Conservation (phyloP, 2,329 filamentous ascomycete genomes). For the Pseudogymnoascus sp. region DNA sequence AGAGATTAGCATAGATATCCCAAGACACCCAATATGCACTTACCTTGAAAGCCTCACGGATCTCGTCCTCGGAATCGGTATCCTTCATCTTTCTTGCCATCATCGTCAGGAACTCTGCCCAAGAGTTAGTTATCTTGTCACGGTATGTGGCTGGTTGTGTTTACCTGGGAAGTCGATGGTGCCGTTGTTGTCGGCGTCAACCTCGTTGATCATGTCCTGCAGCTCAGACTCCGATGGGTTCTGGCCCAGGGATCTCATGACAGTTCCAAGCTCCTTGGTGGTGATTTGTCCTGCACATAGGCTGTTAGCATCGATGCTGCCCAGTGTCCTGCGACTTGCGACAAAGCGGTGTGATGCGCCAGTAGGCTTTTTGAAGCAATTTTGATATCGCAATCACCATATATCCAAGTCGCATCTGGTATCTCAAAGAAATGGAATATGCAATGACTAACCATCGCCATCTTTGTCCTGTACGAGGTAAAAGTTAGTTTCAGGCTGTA, state of each 20-base stretch:
- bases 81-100: constrained; percentile 95
- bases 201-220: constrained; percentile 93
- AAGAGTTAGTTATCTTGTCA: constrained; percentile 19
- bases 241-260: constrained; percentile 85
- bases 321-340: background rate
- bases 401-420: background rate
- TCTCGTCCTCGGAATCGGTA: constrained; percentile 85
- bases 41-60: constrained; percentile 76
- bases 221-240: constrained; percentile 86
- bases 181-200: constrained; percentile 87
- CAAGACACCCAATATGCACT: background rate
- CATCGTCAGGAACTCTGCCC: constrained; percentile 79
- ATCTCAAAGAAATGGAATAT: background rate
- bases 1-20: constrained; percentile 12
- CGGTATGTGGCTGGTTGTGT: constrained; percentile 23
- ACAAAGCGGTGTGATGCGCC: constrained; percentile 11
- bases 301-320: background rate
- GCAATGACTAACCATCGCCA: constrained; percentile 70
- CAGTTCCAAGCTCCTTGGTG: constrained; percentile 82
- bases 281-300: constrained; percentile 69
- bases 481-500: constrained; percentile 18
- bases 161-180: constrained; percentile 88
- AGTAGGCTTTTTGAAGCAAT: background rate
- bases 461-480: constrained; percentile 66
- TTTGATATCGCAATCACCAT: background rate